Evolutionary conservation across 2,329 filamentous ascomycete species (phyloP), one percentile per base, ranked within the genome.

Genomic region (Fusarium sp.): DNA sequence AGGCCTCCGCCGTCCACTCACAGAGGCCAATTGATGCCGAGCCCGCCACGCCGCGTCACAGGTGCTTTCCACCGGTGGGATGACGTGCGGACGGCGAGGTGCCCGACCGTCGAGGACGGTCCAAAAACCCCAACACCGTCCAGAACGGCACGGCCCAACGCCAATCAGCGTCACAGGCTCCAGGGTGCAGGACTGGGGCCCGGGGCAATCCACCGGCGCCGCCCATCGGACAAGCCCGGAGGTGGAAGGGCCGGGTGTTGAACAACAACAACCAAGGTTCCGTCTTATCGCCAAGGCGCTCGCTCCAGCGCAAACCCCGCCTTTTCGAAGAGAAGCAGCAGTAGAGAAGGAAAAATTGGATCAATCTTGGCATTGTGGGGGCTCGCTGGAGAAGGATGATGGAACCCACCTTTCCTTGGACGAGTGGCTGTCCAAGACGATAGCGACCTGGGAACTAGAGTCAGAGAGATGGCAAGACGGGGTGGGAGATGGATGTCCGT

Each of bases 11-110:
- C n/a, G 65, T 40, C 73, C 70, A 70, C 63, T 73, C 66, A 71
- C 65, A 66, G 71, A 68, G 40, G 67, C 47, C 64, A 71, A 76
- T 69, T 76, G 73, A 65, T 68, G 60, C 74, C 76, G 69, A 76
- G 66, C 66, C 73, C 76, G 75, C 74, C 73, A 78, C 74, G 76
- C 76, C 76, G 76, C 74, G 76, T 76, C 73, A 78, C 73, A 74
- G 65, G 56, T 75, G 52, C 71, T 69, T 40, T 60, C 59, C 63
- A 73, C 66, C 70, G 63, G 66, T 61, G 68, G 65, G 69, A 74
- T 78, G 76, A 76, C 73, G 76, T 77, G 72, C 73, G 65, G 66
- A 73, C 52, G 67, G 40, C 58, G 61, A 63, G 31, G 62, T 52
- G 63, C 64, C 54, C 58, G 65, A 71, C 60, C 50, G 64, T 71